Evolutionary conservation across 495 filamentous ascomycete genomes (phyloP).

Genomic region (Bryoglossum gracile): DNA sequence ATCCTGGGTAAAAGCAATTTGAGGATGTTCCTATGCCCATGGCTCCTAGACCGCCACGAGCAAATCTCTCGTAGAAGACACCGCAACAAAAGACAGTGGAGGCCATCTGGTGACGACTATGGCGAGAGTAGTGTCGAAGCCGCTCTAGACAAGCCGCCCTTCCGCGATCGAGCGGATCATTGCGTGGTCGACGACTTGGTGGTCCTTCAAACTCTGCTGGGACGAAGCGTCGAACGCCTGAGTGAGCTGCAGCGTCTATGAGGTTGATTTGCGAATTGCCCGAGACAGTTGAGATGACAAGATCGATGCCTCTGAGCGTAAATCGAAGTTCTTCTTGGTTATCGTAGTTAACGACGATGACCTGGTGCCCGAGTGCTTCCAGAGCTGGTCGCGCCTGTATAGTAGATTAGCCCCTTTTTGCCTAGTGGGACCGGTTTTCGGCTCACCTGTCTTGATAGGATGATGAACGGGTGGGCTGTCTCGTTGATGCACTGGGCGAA

Average conservation of each 20-base stretch:
- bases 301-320: constrained; percentile 61
- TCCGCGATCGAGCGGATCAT: constrained; percentile 44
- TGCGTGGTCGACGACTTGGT: constrained; percentile 36
- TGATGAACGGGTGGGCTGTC: constrained; percentile 55
- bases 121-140: constrained; percentile 44
- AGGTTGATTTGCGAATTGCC: constrained; percentile 58
- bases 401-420: constrained; percentile 30
- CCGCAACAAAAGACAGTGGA: constrained; percentile 66
- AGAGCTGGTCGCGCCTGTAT: constrained; percentile 26
- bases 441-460: constrained; percentile 58
- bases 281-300: constrained; percentile 67
- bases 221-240: constrained; percentile 59
- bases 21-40: constrained; percentile 44
- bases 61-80: constrained; percentile 70
- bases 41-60: constrained; percentile 50
- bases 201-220: constrained; percentile 70
- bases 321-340: constrained; percentile 47
- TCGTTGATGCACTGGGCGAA: constrained; percentile 53
- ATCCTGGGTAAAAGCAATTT: constrained; percentile 45
- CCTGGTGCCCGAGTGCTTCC: constrained; percentile 46
- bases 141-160: constrained; percentile 46
- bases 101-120: constrained; percentile 41
- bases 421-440: constrained; percentile 16
- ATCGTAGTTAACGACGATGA: constrained; percentile 57
- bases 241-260: constrained; percentile 61